phyloP scores from a whole-genome alignment of 148 eudicot species.

The Rhododendron griersonianum region DNA sequence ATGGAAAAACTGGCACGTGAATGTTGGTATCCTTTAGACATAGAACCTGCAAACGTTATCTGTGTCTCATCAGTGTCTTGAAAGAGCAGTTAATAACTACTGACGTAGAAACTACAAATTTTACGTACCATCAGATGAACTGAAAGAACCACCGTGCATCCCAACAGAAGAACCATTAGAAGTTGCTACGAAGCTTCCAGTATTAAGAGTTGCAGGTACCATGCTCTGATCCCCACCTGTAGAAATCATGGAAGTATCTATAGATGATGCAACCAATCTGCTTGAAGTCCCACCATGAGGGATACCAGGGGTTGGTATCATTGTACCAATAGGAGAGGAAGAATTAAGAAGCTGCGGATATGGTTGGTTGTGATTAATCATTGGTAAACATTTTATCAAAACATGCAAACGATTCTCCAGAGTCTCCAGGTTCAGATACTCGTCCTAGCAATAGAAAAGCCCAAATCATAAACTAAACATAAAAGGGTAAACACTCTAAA shows the following conservation, averaged over 20 bases:
- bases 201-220: slow-evolving; percentile 30
- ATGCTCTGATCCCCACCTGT: slow-evolving; percentile 32
- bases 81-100: not conserved
- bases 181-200: slow-evolving; percentile 48
- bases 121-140: slow-evolving; percentile 45
- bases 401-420: slow-evolving; percentile 62
- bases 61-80: slow-evolving; percentile 3
- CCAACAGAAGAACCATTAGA: slow-evolving; percentile 40
- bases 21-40: slow-evolving; percentile 68
- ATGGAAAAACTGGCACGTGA: slow-evolving; percentile 44
- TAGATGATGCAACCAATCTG: slow-evolving; percentile 46
- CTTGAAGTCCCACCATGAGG: slow-evolving; percentile 55
- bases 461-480: slow-evolving; percentile 12
- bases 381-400: slow-evolving; percentile 40
- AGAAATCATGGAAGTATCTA: slow-evolving; percentile 40
- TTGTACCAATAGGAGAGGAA: slow-evolving; percentile 65
- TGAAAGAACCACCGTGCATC: slow-evolving; percentile 45
- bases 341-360: slow-evolving; percentile 55
- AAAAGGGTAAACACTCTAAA: not conserved
- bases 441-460: slow-evolving; percentile 49
- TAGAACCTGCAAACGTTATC: slow-evolving; percentile 44
- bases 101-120: not conserved
- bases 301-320: slow-evolving; percentile 98
- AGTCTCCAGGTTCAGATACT: slow-evolving; percentile 67
- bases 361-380: slow-evolving; percentile 52